These are phyloP conservation scores for Agarophyton chilense DNA, from an alignment of 23 red algal genomes.

Conservation along the genomic window DNA sequence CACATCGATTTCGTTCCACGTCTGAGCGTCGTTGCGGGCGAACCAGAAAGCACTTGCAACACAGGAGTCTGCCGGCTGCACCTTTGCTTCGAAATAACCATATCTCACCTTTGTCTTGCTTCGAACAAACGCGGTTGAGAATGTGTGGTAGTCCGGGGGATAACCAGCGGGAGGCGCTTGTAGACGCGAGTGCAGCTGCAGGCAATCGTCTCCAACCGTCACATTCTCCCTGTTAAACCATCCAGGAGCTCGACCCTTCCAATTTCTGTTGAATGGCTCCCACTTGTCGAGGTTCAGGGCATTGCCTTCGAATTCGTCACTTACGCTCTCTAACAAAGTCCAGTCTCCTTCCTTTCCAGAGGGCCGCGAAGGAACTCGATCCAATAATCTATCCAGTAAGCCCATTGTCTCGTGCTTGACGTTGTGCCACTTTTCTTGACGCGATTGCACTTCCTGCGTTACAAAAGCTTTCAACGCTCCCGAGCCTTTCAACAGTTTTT, in stretches of 20 bases:
- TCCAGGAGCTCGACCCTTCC: conserved; percentile 54
- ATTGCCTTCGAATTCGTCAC: no score
- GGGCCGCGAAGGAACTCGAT: no score
- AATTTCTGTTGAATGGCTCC: conserved; percentile 47
- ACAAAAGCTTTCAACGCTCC: neutral
- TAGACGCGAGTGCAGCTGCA: no score
- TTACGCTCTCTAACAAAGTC: no score
- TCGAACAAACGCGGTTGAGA: conserved; percentile 63
- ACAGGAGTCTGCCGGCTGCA: conserved; percentile 18
- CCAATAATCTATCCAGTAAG: no score
- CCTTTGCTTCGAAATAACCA: conserved; percentile 50
- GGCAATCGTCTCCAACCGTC: neutral
- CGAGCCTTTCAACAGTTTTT: no score
- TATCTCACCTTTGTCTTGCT: conserved; percentile 40
- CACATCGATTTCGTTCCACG: conserved; percentile 71
- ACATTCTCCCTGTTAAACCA: conserved; percentile 58
- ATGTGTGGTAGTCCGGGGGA: no score
- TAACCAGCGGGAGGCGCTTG: no score
- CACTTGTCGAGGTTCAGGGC: conserved; percentile 45
- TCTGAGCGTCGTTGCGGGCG: conserved; percentile 27
- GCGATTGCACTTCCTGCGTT: neutral
- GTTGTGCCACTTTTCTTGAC: neutral
- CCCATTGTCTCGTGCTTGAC: no score
- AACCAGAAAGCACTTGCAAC: conserved; percentile 54
- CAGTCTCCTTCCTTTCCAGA: no score